Conservation (phyloP, 1,139 yeast genomes). For the Nadsonia starkeyi-henricii region DNA sequence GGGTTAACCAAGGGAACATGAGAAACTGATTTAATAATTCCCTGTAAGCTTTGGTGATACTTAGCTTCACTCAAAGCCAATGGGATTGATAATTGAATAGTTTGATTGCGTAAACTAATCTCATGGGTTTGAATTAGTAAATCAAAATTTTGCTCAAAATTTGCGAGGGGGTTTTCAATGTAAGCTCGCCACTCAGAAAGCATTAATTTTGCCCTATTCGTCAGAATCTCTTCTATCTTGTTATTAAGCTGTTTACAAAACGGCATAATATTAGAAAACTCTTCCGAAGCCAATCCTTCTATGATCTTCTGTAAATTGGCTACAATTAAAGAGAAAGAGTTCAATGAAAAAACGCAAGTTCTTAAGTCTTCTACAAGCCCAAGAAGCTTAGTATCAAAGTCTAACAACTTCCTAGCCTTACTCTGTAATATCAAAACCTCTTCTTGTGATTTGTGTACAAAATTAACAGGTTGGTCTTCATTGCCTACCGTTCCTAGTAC, state of each 20-base stretch:
- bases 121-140: slow-evolving; percentile 21
- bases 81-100: slow-evolving; percentile 31
- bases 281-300: slow-evolving; percentile 30
- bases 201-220: slow-evolving; percentile 20
- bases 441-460: slow-evolving; percentile 30
- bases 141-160: slow-evolving; percentile 9
- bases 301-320: slow-evolving; percentile 30
- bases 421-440: slow-evolving; percentile 25
- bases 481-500: slow-evolving; percentile 14
- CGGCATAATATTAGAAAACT: slow-evolving; percentile 26
- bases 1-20: slow-evolving; percentile 19
- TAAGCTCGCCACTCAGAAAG: slow-evolving; percentile 17
- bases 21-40: slow-evolving; percentile 16
- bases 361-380: slow-evolving; percentile 19
- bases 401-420: slow-evolving; percentile 22
- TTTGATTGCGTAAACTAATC: slow-evolving; percentile 31
- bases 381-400: slow-evolving; percentile 14
- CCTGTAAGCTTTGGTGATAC: slow-evolving; percentile 22
- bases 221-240: slow-evolving; percentile 27
- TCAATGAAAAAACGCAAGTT: slow-evolving; percentile 20
- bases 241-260: slow-evolving; percentile 32
- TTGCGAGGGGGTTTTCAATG: slow-evolving; percentile 12
- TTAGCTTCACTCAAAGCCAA: slow-evolving; percentile 24
- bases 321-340: slow-evolving; percentile 17
- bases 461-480: slow-evolving; percentile 30